phyloP scores from a whole-genome alignment of 2,329 filamentous ascomycete species.

The Aspergillus japonicus region DNA sequence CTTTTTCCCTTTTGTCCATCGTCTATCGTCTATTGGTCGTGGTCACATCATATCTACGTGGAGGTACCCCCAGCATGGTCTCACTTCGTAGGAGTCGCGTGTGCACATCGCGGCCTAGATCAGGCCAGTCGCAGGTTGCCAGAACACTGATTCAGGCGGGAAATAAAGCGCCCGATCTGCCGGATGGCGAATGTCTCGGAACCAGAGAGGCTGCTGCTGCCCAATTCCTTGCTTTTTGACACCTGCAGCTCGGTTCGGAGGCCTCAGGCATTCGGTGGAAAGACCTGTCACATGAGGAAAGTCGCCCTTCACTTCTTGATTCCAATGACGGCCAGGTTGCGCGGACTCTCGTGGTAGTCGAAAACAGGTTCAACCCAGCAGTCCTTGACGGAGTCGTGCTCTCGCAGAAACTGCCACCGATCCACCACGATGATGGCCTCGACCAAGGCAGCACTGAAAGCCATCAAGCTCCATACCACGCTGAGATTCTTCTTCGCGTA shows the following conservation, averaged over 20 bases:
- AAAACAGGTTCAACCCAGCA: constrained; percentile 95
- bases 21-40: constrained; percentile 1
- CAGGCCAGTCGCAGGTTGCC: neutral
- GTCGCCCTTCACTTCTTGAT: constrained; percentile 61
- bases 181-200: neutral
- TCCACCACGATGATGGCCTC: constrained; percentile 90
- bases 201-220: neutral
- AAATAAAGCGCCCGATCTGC: neutral
- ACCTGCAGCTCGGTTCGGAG: neutral
- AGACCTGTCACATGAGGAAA: neutral
- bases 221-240: neutral
- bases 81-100: neutral
- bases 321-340: constrained; percentile 91
- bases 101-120: neutral
- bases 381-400: constrained; percentile 71
- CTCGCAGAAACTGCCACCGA: constrained; percentile 80
- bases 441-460: constrained; percentile 84
- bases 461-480: constrained; percentile 92
- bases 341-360: constrained; percentile 78
- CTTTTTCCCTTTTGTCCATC: neutral
- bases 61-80: neutral
- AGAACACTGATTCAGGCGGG: neutral
- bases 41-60: constrained; percentile 4
- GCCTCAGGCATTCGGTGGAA: neutral
- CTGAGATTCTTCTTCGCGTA: constrained; percentile 76